Evolutionary conservation across 805 yeast species (phyloP), one percentile per base, ranked within the genome.

Genomic region (Barnettozyma salicaria): DNA sequence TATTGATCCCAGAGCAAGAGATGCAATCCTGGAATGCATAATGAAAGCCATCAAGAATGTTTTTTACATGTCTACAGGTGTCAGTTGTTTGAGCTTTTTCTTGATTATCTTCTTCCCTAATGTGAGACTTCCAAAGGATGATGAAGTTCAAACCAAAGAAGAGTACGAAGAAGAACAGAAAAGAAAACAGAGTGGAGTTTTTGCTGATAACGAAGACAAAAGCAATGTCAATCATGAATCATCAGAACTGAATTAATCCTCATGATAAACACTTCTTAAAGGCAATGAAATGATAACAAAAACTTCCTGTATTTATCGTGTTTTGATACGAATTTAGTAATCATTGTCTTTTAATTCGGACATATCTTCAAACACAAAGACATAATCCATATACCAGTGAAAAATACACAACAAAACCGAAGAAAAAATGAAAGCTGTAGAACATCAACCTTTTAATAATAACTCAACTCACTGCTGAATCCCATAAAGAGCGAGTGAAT

Each of bases 31-130:
- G 5, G 18, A 43, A 1, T 38, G 41, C 2, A 36, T 68, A 23
- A 62, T 70, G 68, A 45, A 45, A 8, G 55, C 67, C 8, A 51
- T 73, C 24, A 52, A 56, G 30, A 63, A 64, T 42, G 66, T 64
- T 1, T 71, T 63, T 40, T 67, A 62, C 52, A 53, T 65, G 35
- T 53, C 60, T 12, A 41, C 71, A 13, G 76, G 64, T 0, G 50
- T 64, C 12, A 52, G 67, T 1, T 43, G 52, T 8, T 24, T 60
- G 11, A 47, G 63, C 3, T 51, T 68, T 7, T 28, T 72, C 1
- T 39, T 49, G 6, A 41, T 62, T 0, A 6, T 67, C 0, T 63
- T 69, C 40, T 57, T 64, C 33, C 66, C 77, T 10, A 65, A 64
- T 45, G 56, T 59, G 32, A 60, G 56, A 37, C 49, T 72, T 19